phyloP scores from a whole-genome alignment of 805 yeast genomes.

The Candida yuanshanica region DNA sequence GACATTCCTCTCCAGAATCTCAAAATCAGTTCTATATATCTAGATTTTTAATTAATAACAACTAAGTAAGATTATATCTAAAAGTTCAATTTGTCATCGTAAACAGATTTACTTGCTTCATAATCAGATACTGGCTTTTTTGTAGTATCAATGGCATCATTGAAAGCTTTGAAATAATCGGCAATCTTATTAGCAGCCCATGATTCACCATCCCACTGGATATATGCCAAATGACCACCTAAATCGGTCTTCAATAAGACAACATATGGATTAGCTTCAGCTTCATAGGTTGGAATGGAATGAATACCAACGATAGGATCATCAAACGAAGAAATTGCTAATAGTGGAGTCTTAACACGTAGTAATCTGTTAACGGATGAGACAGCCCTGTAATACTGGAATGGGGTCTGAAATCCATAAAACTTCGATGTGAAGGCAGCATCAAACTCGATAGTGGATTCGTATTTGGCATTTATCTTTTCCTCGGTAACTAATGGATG shows the following conservation, averaged over 20 bases:
- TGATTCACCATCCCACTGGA: conserved; percentile 37
- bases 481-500: conserved; percentile 29
- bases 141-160: conserved; percentile 24
- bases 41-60: no score
- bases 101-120: conserved; percentile 12
- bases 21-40: no score
- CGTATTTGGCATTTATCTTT: conserved; percentile 30
- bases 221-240: conserved; percentile 67
- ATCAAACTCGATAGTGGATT: conserved; percentile 52
- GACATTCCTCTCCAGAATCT: no score
- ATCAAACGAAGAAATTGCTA: conserved; percentile 56
- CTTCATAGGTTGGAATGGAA: conserved; percentile 45
- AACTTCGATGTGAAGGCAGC: conserved; percentile 52
- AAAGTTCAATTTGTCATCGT: conserved; percentile 15
- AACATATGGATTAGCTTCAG: conserved; percentile 50
- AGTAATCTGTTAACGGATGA: conserved; percentile 53
- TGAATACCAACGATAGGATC: conserved; percentile 60
- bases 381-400: conserved; percentile 60
- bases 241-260: conserved; percentile 51
- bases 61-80: no score
- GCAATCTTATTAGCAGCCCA: conserved; percentile 43
- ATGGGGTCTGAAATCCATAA: conserved; percentile 58
- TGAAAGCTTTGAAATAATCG: conserved; percentile 35
- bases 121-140: conserved; percentile 16
- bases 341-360: conserved; percentile 53